These are phyloP conservation scores for Acanthamoeba royreba DNA, from an alignment of 208 protist species.

Conservation along the genomic window DNA sequence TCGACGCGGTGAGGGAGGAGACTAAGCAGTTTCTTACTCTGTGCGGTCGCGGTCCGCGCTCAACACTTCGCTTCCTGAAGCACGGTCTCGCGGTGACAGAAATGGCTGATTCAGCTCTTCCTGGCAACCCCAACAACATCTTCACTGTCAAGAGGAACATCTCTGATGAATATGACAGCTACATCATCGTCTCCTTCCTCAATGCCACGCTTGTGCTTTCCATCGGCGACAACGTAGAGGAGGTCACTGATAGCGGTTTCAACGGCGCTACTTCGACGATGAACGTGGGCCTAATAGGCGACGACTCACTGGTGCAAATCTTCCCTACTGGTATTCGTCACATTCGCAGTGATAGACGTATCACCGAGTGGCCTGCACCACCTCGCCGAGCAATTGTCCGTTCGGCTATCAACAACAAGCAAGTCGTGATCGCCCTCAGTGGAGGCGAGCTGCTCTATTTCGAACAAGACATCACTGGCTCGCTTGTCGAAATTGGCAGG, in stretches of 20 bases:
- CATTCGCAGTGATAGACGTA: conserved; percentile 76
- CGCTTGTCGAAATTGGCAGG: conserved; percentile 78
- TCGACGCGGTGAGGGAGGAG: conserved; percentile 76
- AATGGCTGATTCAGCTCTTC: conserved; percentile 79
- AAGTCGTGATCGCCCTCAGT: conserved; percentile 79
- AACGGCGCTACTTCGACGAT: conserved; percentile 68
- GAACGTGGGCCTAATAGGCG: conserved; percentile 72
- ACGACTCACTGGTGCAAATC: conserved; percentile 82
- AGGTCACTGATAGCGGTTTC: conserved; percentile 83
- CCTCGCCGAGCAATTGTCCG: conserved; percentile 60
- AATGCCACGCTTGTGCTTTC: conserved; percentile 86
- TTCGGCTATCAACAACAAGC: conserved; percentile 74
- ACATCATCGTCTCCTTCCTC: conserved; percentile 89
- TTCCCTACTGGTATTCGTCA: conserved; percentile 79
- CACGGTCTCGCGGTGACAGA: conserved; percentile 84
- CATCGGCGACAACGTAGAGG: conserved; percentile 86
- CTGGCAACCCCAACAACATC: conserved; percentile 76
- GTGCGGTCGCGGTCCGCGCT: conserved; percentile 79
- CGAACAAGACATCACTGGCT: conserved; percentile 81
- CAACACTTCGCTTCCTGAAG: conserved; percentile 81
- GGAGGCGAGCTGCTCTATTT: conserved; percentile 89
- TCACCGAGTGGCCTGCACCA: conserved; percentile 84
- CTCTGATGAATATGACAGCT: conserved; percentile 77
- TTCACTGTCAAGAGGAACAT: conserved; percentile 69
- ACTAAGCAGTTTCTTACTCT: conserved; percentile 80